Evolutionary conservation across 2,329 filamentous ascomycete species (phyloP).

Genomic region (Monilinia polystroma): DNA sequence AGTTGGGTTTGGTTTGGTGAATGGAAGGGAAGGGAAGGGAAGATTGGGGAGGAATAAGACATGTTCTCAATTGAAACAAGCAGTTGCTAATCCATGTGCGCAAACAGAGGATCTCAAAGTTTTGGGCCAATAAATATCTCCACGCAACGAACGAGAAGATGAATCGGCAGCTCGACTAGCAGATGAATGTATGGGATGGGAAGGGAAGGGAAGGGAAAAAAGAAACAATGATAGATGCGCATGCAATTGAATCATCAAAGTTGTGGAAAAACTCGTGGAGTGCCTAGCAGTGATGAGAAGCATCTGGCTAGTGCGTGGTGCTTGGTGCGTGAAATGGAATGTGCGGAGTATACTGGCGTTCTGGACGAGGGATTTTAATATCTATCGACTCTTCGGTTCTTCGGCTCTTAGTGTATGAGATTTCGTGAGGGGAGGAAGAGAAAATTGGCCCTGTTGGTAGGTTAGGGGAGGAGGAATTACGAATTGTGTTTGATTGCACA

Average conservation of each 20-base stretch:
- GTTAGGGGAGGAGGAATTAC: background rate
- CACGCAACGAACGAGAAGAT: background rate
- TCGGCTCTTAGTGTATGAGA: background rate
- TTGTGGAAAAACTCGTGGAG: background rate
- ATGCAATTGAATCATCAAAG: background rate
- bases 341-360: slow-evolving; percentile 22
- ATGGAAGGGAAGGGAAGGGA: too few relatives aligned
- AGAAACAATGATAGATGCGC: background rate
- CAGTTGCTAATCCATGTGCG: slow-evolving; percentile 25
- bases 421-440: background rate
- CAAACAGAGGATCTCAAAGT: slow-evolving; percentile 46
- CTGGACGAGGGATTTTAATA: slow-evolving; percentile 17
- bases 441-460: background rate
- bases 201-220: background rate
- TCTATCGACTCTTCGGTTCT: background rate
- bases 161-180: background rate
- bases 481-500: background rate
- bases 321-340: slow-evolving; percentile 5
- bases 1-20: too few relatives aligned
- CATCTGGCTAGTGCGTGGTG: background rate
- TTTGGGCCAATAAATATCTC: slow-evolving; percentile 42
- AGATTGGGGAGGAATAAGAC: too few relatives aligned
- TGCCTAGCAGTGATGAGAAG: background rate
- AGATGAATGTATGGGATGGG: too few relatives aligned
- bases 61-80: background rate